These are phyloP conservation scores for Boletus sensibilis DNA, from an alignment of 768 basidiomycete genomes.

Conservation along the genomic window DNA sequence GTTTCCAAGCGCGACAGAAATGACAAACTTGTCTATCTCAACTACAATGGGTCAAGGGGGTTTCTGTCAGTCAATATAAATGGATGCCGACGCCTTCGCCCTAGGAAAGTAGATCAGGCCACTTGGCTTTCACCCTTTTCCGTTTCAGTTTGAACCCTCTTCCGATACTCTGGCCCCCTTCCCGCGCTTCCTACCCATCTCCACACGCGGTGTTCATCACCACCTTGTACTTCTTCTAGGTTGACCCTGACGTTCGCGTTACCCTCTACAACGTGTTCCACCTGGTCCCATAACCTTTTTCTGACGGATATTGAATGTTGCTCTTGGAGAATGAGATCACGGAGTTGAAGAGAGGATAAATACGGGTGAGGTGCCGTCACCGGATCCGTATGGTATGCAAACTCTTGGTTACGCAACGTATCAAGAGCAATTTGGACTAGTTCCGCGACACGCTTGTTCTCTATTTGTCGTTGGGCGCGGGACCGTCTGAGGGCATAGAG, in stretches of 20 bases:
- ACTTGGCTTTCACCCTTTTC: slow-evolving; percentile 28
- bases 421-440: slow-evolving; percentile 80
- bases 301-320: slow-evolving; percentile 71
- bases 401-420: slow-evolving; percentile 77
- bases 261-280: slow-evolving; percentile 82
- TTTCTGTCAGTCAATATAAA: slow-evolving; percentile 13
- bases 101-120: slow-evolving; percentile 21
- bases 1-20: slow-evolving; percentile 14
- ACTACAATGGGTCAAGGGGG: slow-evolving; percentile 27
- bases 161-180: slow-evolving; percentile 34
- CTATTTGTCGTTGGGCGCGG: slow-evolving; percentile 51
- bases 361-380: slow-evolving; percentile 71
- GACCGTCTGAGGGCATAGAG: slow-evolving; percentile 24
- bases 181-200: slow-evolving; percentile 73
- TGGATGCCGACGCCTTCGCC: slow-evolving; percentile 13
- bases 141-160: slow-evolving; percentile 30
- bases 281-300: slow-evolving; percentile 73
- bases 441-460: slow-evolving; percentile 64
- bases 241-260: slow-evolving; percentile 89
- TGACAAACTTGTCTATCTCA: slow-evolving; percentile 11
- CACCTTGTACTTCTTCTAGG: slow-evolving; percentile 78
- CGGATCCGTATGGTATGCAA: slow-evolving; percentile 80
- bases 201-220: slow-evolving; percentile 90
- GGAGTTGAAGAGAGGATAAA: slow-evolving; percentile 82
- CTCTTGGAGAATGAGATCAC: slow-evolving; percentile 80